A percentile compares a stretch with the other conserved stretches of the same genome.
Evolutionary conservation across 805 yeast species (phyloP).

Genomic region (Kluyveromyces aestuarii): DNA sequence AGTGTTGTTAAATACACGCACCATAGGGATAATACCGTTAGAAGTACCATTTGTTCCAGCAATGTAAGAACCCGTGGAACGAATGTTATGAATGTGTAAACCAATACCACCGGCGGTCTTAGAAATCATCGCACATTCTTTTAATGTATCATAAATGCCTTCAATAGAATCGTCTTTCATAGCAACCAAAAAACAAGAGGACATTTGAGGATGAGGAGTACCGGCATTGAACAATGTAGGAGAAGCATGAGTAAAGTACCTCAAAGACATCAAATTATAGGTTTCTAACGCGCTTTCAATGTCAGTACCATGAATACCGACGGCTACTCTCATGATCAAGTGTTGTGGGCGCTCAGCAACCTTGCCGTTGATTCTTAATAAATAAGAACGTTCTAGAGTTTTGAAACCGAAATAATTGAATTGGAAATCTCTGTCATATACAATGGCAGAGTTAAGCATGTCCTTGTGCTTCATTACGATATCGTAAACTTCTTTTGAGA

Average conservation of each 20-base stretch:
- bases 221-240: conserved; percentile 95
- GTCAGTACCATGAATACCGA: conserved; percentile 77
- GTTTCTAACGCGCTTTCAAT: conserved; percentile 65
- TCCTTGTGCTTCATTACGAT: conserved; percentile 57
- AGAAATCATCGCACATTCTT: conserved; percentile 82
- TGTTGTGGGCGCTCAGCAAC: conserved; percentile 92
- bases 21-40: conserved; percentile 92
- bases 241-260: conserved; percentile 87
- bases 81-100: conserved; percentile 75
- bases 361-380: conserved; percentile 52
- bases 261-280: conserved; percentile 76
- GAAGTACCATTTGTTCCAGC: conserved; percentile 91
- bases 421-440: conserved; percentile 66
- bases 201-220: conserved; percentile 72
- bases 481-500: conserved; percentile 56
- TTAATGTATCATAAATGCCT: conserved; percentile 85
- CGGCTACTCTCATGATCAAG: conserved; percentile 80
- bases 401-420: conserved; percentile 84
- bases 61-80: conserved; percentile 79
- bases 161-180: conserved; percentile 94
- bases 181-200: conserved; percentile 86
- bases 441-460: conserved; percentile 63
- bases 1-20: conserved; percentile 88
- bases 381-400: conserved; percentile 83
- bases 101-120: conserved; percentile 97